phyloP scores from a whole-genome alignment of 1,284 basidiomycete genomes.

The Cutaneotrichosporon dermatis region DNA sequence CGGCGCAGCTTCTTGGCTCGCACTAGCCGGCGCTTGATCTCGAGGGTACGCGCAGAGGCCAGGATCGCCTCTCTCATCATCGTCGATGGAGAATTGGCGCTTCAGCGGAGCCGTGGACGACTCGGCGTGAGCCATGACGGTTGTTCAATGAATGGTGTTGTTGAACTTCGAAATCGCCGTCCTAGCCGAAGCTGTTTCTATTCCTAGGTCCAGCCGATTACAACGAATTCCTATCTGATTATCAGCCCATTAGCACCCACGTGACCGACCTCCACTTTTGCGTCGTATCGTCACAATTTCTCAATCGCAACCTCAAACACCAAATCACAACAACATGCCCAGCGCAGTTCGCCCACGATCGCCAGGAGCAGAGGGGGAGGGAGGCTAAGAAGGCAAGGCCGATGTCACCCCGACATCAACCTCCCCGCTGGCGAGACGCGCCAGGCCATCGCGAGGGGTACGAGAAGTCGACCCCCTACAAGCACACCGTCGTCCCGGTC shows the following conservation, averaged over 20 bases:
- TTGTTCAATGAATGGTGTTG: background rate
- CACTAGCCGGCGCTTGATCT: conserved; percentile 35
- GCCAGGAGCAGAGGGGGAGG: conserved; percentile 14
- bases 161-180: background rate
- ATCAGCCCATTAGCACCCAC: background rate
- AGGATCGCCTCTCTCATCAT: background rate
- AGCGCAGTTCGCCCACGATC: conserved; percentile 27
- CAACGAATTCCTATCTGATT: too few species aligned
- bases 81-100: background rate
- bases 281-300: background rate
- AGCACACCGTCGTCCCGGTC: conserved; percentile 75
- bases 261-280: conserved; percentile 9
- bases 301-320: background rate
- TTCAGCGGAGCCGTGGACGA: conserved; percentile 3
- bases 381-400: conserved; percentile 26
- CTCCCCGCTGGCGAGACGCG: conserved; percentile 24
- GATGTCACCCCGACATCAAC: conserved; percentile 25
- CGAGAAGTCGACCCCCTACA: conserved; percentile 65
- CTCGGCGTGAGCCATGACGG: conserved; percentile 3
- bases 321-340: conserved; percentile 24
- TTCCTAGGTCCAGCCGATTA: background rate
- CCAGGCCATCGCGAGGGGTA: conserved; percentile 53
- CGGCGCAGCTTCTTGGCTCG: conserved; percentile 37
- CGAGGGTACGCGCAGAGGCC: conserved; percentile 4
- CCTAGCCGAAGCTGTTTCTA: background rate